A percentile compares a stretch with the other conserved stretches of the same genome.
Evolutionary conservation across 768 basidiomycete genomes (phyloP).

Genomic region (Podaxis pistillaris): DNA sequence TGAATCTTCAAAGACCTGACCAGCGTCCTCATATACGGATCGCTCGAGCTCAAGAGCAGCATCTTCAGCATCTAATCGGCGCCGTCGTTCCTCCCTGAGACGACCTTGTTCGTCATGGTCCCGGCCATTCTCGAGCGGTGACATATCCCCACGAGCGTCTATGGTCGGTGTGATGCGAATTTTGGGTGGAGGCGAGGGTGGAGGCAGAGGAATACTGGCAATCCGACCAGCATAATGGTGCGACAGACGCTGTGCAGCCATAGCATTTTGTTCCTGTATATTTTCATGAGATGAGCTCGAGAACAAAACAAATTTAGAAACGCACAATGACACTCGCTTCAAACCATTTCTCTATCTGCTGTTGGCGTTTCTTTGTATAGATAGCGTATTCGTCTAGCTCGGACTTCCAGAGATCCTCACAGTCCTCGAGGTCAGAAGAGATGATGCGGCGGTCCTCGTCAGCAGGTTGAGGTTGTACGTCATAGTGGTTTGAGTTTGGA

Average conservation of each 20-base stretch:
- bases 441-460: slow-evolving; percentile 45
- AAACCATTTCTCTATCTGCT: slow-evolving; percentile 73
- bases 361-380: slow-evolving; percentile 71
- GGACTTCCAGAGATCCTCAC: slow-evolving; percentile 70
- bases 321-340: slow-evolving; percentile 64
- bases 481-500: slow-evolving; percentile 24
- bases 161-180: slow-evolving; percentile 6
- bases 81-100: slow-evolving; percentile 18
- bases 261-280: slow-evolving; percentile 67
- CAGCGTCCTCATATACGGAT: slow-evolving; percentile 43
- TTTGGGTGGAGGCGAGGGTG: slow-evolving; percentile 28
- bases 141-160: not conserved
- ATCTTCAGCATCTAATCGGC: slow-evolving; percentile 44
- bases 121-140: slow-evolving; percentile 26
- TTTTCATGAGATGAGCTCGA: slow-evolving; percentile 12
- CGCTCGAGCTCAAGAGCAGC: slow-evolving; percentile 58
- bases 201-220: slow-evolving; percentile 41
- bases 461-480: slow-evolving; percentile 21
- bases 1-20: slow-evolving; percentile 7
- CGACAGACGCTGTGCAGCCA: slow-evolving; percentile 57
- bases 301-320: not conserved
- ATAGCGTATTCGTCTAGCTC: slow-evolving; percentile 69
- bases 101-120: slow-evolving; percentile 27
- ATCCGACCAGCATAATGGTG: slow-evolving; percentile 55
- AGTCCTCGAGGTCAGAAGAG: slow-evolving; percentile 83